Evolutionary conservation across 2,329 filamentous ascomycete species (phyloP).

Genomic region (Aspergillus aculeatus): DNA sequence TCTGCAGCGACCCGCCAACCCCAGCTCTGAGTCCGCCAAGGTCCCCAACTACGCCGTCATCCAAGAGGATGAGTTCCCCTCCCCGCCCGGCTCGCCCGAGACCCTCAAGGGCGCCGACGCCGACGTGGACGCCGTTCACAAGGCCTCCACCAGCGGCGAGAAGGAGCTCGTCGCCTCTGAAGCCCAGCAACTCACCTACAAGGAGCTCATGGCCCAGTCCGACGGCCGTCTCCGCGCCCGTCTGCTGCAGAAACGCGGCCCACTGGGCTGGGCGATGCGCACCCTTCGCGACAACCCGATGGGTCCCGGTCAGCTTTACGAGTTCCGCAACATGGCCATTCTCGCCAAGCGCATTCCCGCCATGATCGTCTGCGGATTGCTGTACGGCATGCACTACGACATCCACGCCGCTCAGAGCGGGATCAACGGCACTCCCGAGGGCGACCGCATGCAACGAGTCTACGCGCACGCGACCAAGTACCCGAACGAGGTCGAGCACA

Average conservation of each 20-base stretch:
- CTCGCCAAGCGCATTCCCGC: conserved; percentile 67
- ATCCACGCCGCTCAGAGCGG: conserved; percentile 75
- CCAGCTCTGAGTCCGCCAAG: conserved; percentile 53
- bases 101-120: conserved; percentile 48
- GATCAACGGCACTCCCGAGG: conserved; percentile 69
- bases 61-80: conserved; percentile 51
- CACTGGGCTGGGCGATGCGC: conserved; percentile 82
- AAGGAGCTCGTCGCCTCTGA: conserved; percentile 48
- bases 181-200: conserved; percentile 56
- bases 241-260: conserved; percentile 62
- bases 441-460: conserved; percentile 66
- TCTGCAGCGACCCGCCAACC: conserved; percentile 57
- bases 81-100: conserved; percentile 5
- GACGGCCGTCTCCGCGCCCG: conserved; percentile 61
- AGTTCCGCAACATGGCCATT: conserved; percentile 67
- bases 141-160: conserved; percentile 30
- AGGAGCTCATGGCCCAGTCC: conserved; percentile 59
- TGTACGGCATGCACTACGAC: conserved; percentile 79
- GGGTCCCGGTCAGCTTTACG: conserved; percentile 71
- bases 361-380: conserved; percentile 58
- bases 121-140: conserved; percentile 42
- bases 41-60: conserved; percentile 77
- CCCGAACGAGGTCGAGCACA: conserved; percentile 67
- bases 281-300: conserved; percentile 71
- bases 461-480: conserved; percentile 66